Base-by-base conservation (phyloP, 1,284 basidiomycete species). In the Naganishia liquefaciens region DNA sequence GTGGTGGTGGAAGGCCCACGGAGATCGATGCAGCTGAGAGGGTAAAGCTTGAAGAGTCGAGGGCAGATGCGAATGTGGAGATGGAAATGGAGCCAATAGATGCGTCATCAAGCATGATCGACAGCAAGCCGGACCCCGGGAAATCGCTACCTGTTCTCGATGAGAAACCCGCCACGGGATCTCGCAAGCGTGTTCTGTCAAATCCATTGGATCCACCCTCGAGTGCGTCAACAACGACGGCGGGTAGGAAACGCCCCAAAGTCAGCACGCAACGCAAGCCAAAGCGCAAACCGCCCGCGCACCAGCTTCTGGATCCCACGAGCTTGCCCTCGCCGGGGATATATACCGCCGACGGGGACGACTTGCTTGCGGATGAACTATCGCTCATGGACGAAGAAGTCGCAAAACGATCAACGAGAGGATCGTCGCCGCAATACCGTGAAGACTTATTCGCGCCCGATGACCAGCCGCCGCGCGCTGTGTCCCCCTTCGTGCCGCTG, bases 381-480 rank as follows among this genome's bases (percentile, higher is more conserved):
- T 60, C 57, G n/a, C 19, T 60, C 21, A 60, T 60, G 57, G 54
- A 47, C 15, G 57, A 39, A 21, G 57, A 50, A 47, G 33, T 49
- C 11, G 57, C 30, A 1, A 58, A 58, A 33, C 44, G 55, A 2
- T 58, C 55, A 2, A 49, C 47, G 10, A 46, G 39, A 17, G 57
- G 57, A 15, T 60, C 57, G n/a, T 60, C 57, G 1, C 57, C 57
- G 23, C 28, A 39, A 10, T 53, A n/a, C 19, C 51, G 33, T 10
- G 51, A 53, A 19, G 9, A 23, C 19, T 19, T n/a, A 7, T 7
- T 47, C 21, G 25, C 46, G 46, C 46, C 46, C 21, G 19, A n/a
- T n/a, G 15, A 44, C n/a, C 43, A 44, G 50, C 50, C 50, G 10
- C 27, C 2, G 27, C 28, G 33, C 33, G 19, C n/a, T n/a, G 30